These are phyloP conservation scores for Phycomyces nitens DNA, from an alignment of 192 early-diverging fungal genomes.

Conservation along the genomic window DNA sequence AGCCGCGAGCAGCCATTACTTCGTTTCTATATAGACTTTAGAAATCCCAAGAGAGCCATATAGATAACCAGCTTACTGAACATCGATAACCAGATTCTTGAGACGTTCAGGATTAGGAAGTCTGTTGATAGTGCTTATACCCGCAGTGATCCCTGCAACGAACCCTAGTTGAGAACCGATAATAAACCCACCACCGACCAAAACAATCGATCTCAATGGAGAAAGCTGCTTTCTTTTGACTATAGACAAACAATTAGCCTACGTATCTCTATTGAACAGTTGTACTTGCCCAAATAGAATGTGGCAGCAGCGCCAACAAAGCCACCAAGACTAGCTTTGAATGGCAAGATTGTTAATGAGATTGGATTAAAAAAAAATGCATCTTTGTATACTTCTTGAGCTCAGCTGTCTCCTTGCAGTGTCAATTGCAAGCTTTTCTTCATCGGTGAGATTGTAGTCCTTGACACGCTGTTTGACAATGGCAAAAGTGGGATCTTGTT, in stretches of 20 bases:
- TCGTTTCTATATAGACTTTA: background rate
- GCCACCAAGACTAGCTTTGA: slow-evolving; percentile 23
- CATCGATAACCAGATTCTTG: slow-evolving; percentile 24
- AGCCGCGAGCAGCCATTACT: background rate
- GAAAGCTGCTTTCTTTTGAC: slow-evolving; percentile 10
- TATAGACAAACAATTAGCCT: too few species aligned
- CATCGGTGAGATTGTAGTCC: slow-evolving; percentile 24
- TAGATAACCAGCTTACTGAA: slow-evolving; percentile 28
- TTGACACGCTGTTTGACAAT: slow-evolving; percentile 22
- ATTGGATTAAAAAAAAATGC: background rate
- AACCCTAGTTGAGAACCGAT: slow-evolving; percentile 36
- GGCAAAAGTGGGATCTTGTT: slow-evolving; percentile 8
- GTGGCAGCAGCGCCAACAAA: slow-evolving; percentile 25
- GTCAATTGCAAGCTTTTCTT: slow-evolving; percentile 30
- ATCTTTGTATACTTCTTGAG: slow-evolving; percentile 16
- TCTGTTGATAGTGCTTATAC: slow-evolving; percentile 26
- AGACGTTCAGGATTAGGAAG: slow-evolving; percentile 29
- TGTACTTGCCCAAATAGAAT: slow-evolving; percentile 23
- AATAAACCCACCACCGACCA: slow-evolving; percentile 32
- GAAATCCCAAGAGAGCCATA: background rate
- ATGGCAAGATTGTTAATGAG: background rate
- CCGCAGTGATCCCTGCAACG: slow-evolving; percentile 26
- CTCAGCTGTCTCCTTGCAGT: slow-evolving; percentile 24
- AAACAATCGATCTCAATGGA: slow-evolving; percentile 20
- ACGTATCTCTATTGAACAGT: too few species aligned